A percentile compares a stretch with the other conserved stretches of the same genome.
Evolutionary conservation across 2,329 filamentous ascomycete genomes (phyloP).

Genomic region (Cyclaneusma minus): DNA sequence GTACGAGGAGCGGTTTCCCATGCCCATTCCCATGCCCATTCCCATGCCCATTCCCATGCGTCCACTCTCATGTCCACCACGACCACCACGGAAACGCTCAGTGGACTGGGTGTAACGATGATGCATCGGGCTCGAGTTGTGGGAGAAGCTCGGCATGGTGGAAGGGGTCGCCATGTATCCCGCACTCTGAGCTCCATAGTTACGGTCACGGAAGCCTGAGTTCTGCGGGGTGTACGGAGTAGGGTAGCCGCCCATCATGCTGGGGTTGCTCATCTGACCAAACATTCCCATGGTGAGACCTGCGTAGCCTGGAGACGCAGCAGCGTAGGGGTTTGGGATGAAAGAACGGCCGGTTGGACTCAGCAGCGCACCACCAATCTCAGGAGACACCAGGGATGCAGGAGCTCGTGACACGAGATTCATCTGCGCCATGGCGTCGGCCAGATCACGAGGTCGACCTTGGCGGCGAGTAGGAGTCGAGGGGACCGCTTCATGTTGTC

Average conservation of each 20-base stretch:
- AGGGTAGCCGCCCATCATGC: neutral
- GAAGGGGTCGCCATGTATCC: no score
- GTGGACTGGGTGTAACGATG: constrained; percentile 5
- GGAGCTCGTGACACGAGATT: neutral
- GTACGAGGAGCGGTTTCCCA: constrained; percentile 33
- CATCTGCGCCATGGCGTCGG: constrained; percentile 3
- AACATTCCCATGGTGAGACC: constrained; percentile 1
- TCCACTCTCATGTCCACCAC: constrained; percentile 6
- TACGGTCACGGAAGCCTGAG: no score
- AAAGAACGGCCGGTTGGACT: constrained; percentile 7
- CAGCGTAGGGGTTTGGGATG: constrained; percentile 1
- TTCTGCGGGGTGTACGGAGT: constrained; percentile 1
- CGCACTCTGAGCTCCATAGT: no score
- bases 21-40: constrained; percentile 27
- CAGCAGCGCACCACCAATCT: constrained; percentile 3
- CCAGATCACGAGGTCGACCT: constrained; percentile 1
- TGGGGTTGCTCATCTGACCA: constrained; percentile 1
- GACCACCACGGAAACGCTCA: constrained; percentile 8
- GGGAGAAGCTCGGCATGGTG: constrained; percentile 2
- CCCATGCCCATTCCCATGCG: constrained; percentile 27
- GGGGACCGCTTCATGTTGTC: neutral
- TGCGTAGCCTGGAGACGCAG: neutral
- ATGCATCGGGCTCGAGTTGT: constrained; percentile 4
- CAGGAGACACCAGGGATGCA: constrained; percentile 1
- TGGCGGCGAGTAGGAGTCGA: constrained; percentile 3